Evolutionary conservation across 257 asterid genomes (phyloP), one percentile per base, ranked within the genome.

Genomic region (Avicennia marina): DNA sequence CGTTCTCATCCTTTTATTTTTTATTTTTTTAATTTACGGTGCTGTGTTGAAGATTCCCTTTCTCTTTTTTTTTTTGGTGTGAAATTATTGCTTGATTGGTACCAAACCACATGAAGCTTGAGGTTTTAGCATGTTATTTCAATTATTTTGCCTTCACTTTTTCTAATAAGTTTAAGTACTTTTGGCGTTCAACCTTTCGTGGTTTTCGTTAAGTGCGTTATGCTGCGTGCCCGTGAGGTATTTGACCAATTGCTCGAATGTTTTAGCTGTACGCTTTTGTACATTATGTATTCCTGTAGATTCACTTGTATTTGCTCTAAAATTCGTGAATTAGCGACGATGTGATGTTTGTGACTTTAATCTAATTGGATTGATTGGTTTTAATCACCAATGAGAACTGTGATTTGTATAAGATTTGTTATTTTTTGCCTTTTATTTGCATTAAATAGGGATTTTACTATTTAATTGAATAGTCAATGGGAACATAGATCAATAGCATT

Each of bases 211-310:
- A 24, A 63, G 29, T 59, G 64, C 32, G 11, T 53, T 53, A 6
- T 25, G 18, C 2, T 19, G 59, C 31, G 33, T 65, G 69, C 67
- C 29, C 60, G 22, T 47, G 17, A 64, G 43, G 1, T 75, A 49
- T 73, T 79, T 55, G 83, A 68, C 67, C 61, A 69, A 73, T 56
- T 70, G 71, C 72, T 62, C 31, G 29, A 40, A 34, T 33, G 22
- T 55, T 29, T 21, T 51, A 18, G 44, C 13, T 18, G 34, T 50
- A 29, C 6, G 8, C 34, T 43, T 58, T 4, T 7, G 11, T 19
- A 20, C 62, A 16, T 15, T 44, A 11, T 19, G 26, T n/a, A 7
- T 21, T 17, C 32, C 3, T 9, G 7, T 32, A 18, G 10, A 31
- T 41, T 51, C 7, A 18, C 27, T 4, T 22, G 16, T 13, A 32